phyloP scores from a whole-genome alignment of 176 grass and related monocot species.

The Carex parvula region DNA sequence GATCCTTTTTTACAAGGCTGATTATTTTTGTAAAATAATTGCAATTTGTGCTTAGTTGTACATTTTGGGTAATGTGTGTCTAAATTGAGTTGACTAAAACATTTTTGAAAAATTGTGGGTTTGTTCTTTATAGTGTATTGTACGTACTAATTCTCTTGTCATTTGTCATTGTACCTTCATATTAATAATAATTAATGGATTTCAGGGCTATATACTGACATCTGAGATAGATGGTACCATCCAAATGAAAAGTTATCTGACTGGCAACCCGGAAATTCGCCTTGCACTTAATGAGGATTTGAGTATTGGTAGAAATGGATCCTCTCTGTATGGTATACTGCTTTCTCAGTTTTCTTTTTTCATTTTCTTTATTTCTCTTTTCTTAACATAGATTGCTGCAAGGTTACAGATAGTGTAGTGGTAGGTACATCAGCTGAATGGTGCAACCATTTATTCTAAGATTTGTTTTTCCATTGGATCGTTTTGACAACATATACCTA shows the following conservation, averaged over 20 bases:
- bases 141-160: slow-evolving; percentile 5
- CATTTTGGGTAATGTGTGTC: background rate
- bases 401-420: background rate
- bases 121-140: background rate
- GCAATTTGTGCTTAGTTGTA: background rate
- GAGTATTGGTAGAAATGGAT: slow-evolving; percentile 70
- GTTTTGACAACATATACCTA: background rate
- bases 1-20: background rate
- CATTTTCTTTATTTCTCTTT: background rate
- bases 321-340: slow-evolving; percentile 55
- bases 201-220: slow-evolving; percentile 95
- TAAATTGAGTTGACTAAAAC: background rate
- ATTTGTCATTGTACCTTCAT: background rate
- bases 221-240: slow-evolving; percentile 99
- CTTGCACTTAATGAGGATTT: slow-evolving; percentile 98
- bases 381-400: background rate
- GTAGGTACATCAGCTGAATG: slow-evolving; percentile 13
- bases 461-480: background rate
- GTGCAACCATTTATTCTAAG: background rate
- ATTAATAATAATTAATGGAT: slow-evolving; percentile 23
- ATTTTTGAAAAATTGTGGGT: background rate
- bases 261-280: slow-evolving; percentile 96
- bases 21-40: slow-evolving; percentile 17
- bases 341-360: background rate
- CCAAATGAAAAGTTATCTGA: slow-evolving; percentile 99